Conservation (phyloP, 768 basidiomycete genomes). For the Dictyophora rubrovolvata region DNA sequence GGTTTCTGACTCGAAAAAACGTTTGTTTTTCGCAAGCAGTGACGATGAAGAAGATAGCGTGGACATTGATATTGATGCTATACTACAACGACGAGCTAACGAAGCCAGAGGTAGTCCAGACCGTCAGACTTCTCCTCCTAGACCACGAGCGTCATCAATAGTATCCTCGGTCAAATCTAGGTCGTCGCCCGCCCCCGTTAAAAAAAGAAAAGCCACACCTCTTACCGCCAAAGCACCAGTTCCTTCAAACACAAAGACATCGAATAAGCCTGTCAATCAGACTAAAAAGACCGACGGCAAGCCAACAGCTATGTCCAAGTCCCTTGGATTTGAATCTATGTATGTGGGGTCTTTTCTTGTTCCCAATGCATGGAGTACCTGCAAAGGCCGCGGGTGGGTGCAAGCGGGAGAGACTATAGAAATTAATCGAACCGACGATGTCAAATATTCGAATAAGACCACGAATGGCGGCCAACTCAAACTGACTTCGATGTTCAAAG, state of each 20-base stretch:
- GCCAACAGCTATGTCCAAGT: background rate
- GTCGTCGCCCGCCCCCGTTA: constrained; percentile 4
- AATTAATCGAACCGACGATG: constrained; percentile 44
- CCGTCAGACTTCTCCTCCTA: constrained; percentile 21
- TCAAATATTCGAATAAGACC: constrained; percentile 23
- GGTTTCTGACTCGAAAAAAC: constrained; percentile 33
- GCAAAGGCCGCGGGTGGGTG: constrained; percentile 61
- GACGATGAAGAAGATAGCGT: constrained; percentile 30
- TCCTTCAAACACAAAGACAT: background rate
- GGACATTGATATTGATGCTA: constrained; percentile 8
- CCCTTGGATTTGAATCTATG: background rate
- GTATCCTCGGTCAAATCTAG: constrained; percentile 1
- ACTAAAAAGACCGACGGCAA: background rate
- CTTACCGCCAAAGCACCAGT: background rate
- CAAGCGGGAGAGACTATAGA: constrained; percentile 49
- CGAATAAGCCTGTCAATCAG: background rate
- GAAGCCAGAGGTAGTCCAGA: constrained; percentile 20
- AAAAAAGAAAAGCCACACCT: constrained; percentile 7
- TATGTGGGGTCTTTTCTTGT: constrained; percentile 65
- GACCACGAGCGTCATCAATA: constrained; percentile 12
- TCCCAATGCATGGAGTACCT: constrained; percentile 71
- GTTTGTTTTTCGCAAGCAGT: constrained; percentile 33
- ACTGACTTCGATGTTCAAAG: constrained; percentile 56
- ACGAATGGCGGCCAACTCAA: constrained; percentile 46
- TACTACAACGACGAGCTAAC: constrained; percentile 7